Percentiles rank a stretch among this genome's conserved stretches.
Conservation (phyloP, 2,329 filamentous ascomycete species). For the Clarireedia hainanense region DNA sequence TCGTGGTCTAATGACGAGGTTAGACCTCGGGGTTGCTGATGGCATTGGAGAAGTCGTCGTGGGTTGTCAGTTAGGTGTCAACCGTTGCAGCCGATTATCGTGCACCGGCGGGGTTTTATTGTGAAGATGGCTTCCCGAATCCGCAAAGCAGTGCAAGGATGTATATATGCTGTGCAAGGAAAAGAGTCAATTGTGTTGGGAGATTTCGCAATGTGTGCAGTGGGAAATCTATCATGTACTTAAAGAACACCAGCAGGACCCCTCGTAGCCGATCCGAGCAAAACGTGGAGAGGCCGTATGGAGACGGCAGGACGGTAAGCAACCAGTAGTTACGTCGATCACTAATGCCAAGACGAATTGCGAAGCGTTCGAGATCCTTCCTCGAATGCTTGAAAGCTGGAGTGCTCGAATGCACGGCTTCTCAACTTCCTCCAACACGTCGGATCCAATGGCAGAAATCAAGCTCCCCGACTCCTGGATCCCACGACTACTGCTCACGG, state of each 20-base stretch:
- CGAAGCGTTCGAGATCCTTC: not conserved
- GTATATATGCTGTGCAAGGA: not conserved
- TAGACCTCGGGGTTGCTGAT: conserved; percentile 23
- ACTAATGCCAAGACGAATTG: not conserved
- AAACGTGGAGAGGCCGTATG: not conserved
- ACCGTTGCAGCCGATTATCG: not conserved
- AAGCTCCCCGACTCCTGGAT: no score
- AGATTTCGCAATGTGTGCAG: not conserved
- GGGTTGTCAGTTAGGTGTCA: not conserved
- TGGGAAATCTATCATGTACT: not conserved
- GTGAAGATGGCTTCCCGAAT: not conserved
- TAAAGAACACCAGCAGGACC: not conserved
- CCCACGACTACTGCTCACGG: no score
- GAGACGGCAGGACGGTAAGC: not conserved
- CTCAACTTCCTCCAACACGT: no score
- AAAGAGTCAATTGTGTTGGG: not conserved
- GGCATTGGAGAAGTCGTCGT: conserved; percentile 18
- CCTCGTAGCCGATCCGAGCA: not conserved
- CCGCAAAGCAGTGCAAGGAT: no score
- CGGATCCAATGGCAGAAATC: no score
- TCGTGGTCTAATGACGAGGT: conserved; percentile 24
- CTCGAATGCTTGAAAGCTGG: not conserved
- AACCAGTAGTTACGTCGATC: not conserved
- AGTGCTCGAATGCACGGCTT: not conserved
- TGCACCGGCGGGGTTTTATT: not conserved